Evolutionary conservation across 106 monocot genomes (phyloP).

Genomic region (Dendrobium nobile): DNA sequence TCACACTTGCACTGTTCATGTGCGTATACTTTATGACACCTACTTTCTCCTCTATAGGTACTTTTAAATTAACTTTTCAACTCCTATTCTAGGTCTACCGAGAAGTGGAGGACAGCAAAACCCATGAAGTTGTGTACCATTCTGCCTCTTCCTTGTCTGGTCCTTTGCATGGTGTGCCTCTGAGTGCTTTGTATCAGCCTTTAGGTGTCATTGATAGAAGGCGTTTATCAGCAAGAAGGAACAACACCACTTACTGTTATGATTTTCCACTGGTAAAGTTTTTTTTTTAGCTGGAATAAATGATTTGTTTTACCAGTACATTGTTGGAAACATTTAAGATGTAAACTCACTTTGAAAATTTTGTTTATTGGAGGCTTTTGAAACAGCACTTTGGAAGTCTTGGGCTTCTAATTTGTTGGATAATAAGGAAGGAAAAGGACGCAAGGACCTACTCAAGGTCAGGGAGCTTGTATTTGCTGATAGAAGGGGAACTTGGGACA

Average conservation of each 20-base stretch:
- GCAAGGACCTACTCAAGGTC: constrained; percentile 36
- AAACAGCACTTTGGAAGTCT: constrained; percentile 52
- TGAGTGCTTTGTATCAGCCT: constrained; percentile 61
- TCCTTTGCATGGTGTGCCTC: constrained; percentile 61
- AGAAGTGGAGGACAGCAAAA: constrained; percentile 71
- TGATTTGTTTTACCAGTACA: not conserved
- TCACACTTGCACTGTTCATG: constrained; percentile 82
- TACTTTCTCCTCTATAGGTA: not conserved
- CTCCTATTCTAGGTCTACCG: constrained; percentile 60
- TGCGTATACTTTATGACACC: constrained; percentile 25
- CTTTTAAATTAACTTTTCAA: not conserved
- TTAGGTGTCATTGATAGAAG: constrained; percentile 58
- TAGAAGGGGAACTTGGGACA: constrained; percentile 58
- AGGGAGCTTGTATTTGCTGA: constrained; percentile 77
- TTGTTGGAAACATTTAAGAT: not conserved
- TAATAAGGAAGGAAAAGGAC: constrained; percentile 11
- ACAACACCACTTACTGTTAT: constrained; percentile 93
- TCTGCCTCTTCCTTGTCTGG: constrained; percentile 39
- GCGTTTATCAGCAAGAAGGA: constrained; percentile 72
- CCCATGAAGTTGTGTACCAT: constrained; percentile 71
- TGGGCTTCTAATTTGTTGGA: constrained; percentile 39
- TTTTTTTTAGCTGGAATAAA: not conserved
- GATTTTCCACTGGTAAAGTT: constrained; percentile 82
- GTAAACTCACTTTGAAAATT: not conserved
- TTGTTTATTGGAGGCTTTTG: constrained; percentile 59